Evolutionary conservation across 2,329 filamentous ascomycete species (phyloP).

Genomic region (Paramyrothecium roridum): DNA sequence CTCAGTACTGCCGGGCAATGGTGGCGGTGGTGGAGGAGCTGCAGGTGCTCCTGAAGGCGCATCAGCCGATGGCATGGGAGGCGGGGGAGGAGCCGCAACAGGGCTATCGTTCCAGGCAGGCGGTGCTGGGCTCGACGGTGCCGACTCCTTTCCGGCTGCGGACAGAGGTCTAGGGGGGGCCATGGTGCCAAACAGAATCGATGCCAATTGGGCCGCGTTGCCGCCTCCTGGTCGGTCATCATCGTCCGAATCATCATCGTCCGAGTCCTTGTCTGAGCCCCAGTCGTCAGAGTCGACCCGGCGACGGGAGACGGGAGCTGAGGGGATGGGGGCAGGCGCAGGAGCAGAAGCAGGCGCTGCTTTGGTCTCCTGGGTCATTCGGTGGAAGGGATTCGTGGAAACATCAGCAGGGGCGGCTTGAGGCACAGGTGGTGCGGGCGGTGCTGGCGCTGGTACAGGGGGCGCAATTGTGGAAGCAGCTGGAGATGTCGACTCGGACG

Average conservation of each 20-base stretch:
- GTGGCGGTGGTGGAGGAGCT: constrained; percentile 27
- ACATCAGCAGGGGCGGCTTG: constrained; percentile 45
- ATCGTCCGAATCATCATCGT: constrained; percentile 68
- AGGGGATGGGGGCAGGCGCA: constrained; percentile 37
- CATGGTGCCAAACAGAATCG: constrained; percentile 96
- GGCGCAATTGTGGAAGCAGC: constrained; percentile 38
- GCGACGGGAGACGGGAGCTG: constrained; percentile 50
- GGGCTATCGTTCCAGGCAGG: constrained; percentile 33
- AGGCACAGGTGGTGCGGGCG: constrained; percentile 30
- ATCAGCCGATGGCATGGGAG: constrained; percentile 21
- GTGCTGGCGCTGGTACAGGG: constrained; percentile 30
- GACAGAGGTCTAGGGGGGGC: constrained; percentile 85
- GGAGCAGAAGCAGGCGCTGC: constrained; percentile 37
- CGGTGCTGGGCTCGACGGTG: constrained; percentile 33
- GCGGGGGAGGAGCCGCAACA: constrained; percentile 35
- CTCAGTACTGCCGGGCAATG: constrained; percentile 28
- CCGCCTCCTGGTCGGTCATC: constrained; percentile 77
- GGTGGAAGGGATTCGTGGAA: constrained; percentile 96
- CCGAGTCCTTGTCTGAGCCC: constrained; percentile 68
- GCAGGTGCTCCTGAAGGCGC: constrained; percentile 20
- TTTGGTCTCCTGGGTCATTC: constrained; percentile 66
- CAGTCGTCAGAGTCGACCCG: constrained; percentile 67
- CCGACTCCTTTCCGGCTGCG: constrained; percentile 69
- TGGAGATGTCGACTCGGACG: constrained; percentile 49
- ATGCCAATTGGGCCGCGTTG: constrained; percentile 87